phyloP scores from a whole-genome alignment of 2,329 filamentous ascomycete genomes.

The Colletotrichum incanum region DNA sequence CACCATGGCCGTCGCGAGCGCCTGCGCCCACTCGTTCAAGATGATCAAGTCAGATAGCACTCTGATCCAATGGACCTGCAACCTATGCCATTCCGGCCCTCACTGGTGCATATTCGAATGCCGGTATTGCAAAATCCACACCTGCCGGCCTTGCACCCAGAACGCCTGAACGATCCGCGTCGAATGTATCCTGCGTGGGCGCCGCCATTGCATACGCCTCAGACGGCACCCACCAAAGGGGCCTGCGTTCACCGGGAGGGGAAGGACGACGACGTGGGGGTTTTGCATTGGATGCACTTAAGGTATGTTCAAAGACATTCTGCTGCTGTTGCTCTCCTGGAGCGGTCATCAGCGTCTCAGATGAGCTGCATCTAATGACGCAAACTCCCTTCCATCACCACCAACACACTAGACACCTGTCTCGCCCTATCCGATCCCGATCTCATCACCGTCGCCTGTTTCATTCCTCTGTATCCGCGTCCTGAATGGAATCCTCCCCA shows the following conservation, averaged over 20 bases:
- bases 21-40: slow-evolving; percentile 75
- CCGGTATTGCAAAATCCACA: slow-evolving; percentile 77
- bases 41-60: slow-evolving; percentile 79
- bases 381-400: slow-evolving; percentile 40
- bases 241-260: slow-evolving; percentile 19
- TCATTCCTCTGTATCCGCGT: not conserved
- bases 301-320: slow-evolving; percentile 36
- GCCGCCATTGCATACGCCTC: slow-evolving; percentile 17
- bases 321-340: not conserved
- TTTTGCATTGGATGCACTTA: slow-evolving; percentile 31
- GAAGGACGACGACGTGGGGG: slow-evolving; percentile 38
- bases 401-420: slow-evolving; percentile 21
- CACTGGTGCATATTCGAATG: slow-evolving; percentile 81
- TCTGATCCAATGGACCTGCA: slow-evolving; percentile 77
- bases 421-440: slow-evolving; percentile 41
- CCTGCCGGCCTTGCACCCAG: slow-evolving; percentile 72
- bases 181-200: slow-evolving; percentile 25
- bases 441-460: slow-evolving; percentile 5
- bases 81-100: slow-evolving; percentile 75
- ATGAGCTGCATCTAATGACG: slow-evolving; percentile 34
- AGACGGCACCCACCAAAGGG: slow-evolving; percentile 12
- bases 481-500: not conserved
- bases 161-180: slow-evolving; percentile 52
- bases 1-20: slow-evolving; percentile 68
- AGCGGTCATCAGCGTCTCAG: slow-evolving; percentile 18